These are phyloP conservation scores for Gossypium schwendimanii DNA, from an alignment of 441 rosid species.

Conservation along the genomic window DNA sequence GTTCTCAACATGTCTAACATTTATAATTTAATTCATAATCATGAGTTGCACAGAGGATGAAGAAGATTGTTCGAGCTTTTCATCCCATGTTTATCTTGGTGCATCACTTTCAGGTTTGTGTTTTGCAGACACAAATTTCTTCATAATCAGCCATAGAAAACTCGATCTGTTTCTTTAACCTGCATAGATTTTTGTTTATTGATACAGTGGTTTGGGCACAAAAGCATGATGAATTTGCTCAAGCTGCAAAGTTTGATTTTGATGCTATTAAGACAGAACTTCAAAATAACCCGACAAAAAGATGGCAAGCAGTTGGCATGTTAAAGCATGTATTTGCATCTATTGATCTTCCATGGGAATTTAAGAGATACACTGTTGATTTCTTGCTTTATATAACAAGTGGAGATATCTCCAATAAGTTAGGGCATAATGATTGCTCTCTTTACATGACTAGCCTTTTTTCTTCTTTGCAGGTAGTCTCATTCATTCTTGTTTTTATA, in stretches of 20 bases:
- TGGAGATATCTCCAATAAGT: constrained; percentile 29
- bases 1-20: constrained; percentile 4
- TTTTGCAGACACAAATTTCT: constrained; percentile 2
- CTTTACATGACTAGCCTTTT: constrained; percentile 48
- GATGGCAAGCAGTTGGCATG: constrained; percentile 83
- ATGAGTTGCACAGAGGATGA: constrained; percentile 39
- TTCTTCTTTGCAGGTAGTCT: constrained; percentile 60
- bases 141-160: background rate
- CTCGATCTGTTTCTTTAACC: background rate
- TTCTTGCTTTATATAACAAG: constrained; percentile 54
- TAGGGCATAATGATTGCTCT: constrained; percentile 40
- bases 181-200: constrained; percentile 12
- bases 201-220: constrained; percentile 68
- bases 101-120: constrained; percentile 66
- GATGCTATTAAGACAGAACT: constrained; percentile 43
- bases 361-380: constrained; percentile 54
- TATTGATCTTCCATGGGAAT: constrained; percentile 52
- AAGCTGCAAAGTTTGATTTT: constrained; percentile 39
- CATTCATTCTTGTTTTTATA: constrained; percentile 13
- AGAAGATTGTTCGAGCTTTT: constrained; percentile 33
- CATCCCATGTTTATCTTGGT: constrained; percentile 53
- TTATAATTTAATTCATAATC: constrained; percentile 10
- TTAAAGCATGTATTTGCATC: constrained; percentile 53
- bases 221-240: constrained; percentile 40
- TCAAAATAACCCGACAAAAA: constrained; percentile 38